Base-by-base conservation (phyloP, 805 yeast species). In the Myxozyma udenii region DNA sequence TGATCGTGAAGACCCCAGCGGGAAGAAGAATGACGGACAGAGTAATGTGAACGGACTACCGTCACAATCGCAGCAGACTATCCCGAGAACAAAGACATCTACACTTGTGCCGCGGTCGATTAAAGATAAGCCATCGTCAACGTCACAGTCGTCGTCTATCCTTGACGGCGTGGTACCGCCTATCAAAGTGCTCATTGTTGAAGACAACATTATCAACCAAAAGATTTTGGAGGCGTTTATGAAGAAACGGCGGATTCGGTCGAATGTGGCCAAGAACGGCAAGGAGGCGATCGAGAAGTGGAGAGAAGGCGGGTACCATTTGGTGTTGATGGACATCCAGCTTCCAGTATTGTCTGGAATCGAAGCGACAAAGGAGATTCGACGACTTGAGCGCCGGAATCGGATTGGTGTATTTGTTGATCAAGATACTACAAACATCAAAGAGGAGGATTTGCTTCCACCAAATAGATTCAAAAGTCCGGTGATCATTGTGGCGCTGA, bases 301-400 rank as follows among this genome's bases (percentile, higher is more conserved):
- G 98, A 77, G 87, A 59, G 81, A 79, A 54, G 98, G 98, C 11
- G 97, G 97, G 0, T 88, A 86, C 64, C 98, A 93, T 66, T 73
- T 93, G 57, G 95, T 95, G 36, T 77, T 93, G 40, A 93, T 93
- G 98, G 99, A 93, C 73, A 86, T 93, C 63, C 98, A 93, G 70
- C 74, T 93, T 49, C 99, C 99, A 0, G 95, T 89, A 1, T 82
- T 91, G 75, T 87, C 96, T 1, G 99, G 99, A 30, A 79, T 93
- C 32, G 96, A 91, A 56, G 98, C 95, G 2, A 86, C 98, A 1
- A 84, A 85, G 64, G 96, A 88, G 62, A 93, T 93, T 37, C 75
- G 99, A 48, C 75, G 90, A 43, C 71, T 89, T 41, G 99, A 93
- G 65, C 80, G 80, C 60, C 69, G 84, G 32, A 88, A 89, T 65